A percentile compares a stretch with the other conserved stretches of the same genome.
Conservation (phyloP, 2,329 filamentous ascomycete species). For the Penicillium sp. region DNA sequence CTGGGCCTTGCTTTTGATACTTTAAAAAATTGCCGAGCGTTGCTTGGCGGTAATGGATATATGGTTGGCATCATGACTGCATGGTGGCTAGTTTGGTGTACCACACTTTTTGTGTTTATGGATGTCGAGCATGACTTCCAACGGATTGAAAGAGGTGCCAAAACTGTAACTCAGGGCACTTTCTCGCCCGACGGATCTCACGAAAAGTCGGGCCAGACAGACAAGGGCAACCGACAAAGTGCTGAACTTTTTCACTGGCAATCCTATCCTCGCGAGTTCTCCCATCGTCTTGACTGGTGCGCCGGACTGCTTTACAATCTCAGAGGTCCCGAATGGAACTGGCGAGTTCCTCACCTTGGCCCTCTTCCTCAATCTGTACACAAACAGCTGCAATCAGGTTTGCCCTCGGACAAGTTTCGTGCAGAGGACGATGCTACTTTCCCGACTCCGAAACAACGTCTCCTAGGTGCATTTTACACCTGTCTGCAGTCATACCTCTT, state of each 20-base stretch:
- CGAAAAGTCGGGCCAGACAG: neutral
- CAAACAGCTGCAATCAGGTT: conserved; percentile 20
- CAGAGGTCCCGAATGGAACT: conserved; percentile 58
- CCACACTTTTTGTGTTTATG: conserved; percentile 51
- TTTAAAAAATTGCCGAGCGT: conserved; percentile 45
- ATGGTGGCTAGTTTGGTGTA: conserved; percentile 54
- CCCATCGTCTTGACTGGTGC: conserved; percentile 56
- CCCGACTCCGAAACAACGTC: conserved; percentile 43
- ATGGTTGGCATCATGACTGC: conserved; percentile 52
- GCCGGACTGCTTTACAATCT: conserved; percentile 55
- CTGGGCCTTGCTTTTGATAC: conserved; percentile 43
- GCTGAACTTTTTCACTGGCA: conserved; percentile 49
- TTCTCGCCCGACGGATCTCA: neutral
- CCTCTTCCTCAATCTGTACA: conserved; percentile 30
- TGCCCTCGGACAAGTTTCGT: conserved; percentile 10
- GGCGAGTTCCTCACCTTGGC: conserved; percentile 48
- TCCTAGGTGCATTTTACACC: conserved; percentile 44
- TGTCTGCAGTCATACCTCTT: conserved; percentile 59
- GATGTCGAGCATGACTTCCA: conserved; percentile 54
- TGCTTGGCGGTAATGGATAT: conserved; percentile 50
- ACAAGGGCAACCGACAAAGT: neutral
- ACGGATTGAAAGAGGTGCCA: conserved; percentile 48
- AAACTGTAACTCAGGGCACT: neutral
- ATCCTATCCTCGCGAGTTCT: conserved; percentile 48
- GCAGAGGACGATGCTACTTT: conserved; percentile 29